A percentile compares a stretch with the other conserved stretches of the same genome.
Conservation (phyloP, 345 rosid species). For the Eucalyptus paniculata region DNA sequence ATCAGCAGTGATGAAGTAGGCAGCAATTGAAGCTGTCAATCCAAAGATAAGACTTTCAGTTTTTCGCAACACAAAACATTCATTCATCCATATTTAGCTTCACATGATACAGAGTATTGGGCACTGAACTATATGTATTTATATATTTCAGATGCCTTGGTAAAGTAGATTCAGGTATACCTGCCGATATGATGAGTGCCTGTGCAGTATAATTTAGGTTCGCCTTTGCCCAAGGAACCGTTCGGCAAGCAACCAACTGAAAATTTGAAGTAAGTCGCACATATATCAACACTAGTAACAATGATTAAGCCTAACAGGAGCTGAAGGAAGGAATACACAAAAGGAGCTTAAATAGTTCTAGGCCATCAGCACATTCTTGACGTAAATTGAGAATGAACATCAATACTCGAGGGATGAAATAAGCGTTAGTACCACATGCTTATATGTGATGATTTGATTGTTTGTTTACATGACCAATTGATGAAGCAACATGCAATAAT, state of each 20-base stretch:
- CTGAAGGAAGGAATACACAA: background rate
- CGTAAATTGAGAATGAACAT: background rate
- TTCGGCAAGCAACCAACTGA: constrained; percentile 40
- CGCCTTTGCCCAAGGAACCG: constrained; percentile 66
- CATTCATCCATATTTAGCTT: background rate
- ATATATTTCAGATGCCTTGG: background rate
- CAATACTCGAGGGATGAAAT: background rate
- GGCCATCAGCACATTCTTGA: background rate
- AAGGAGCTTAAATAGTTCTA: background rate
- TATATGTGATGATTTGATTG: background rate
- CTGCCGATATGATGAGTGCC: constrained; percentile 54
- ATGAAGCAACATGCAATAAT: background rate
- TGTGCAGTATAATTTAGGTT: constrained; percentile 68
- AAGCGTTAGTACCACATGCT: background rate
- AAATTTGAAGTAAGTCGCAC: background rate
- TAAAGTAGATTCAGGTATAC: background rate
- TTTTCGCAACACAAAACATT: background rate
- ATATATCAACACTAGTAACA: background rate
- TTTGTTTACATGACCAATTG: background rate
- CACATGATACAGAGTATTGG: background rate
- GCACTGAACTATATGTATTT: background rate
- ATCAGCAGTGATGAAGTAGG: constrained; percentile 55
- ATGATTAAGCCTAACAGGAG: background rate
- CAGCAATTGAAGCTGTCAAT: constrained; percentile 40
- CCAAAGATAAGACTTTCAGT: background rate